Conservation (phyloP, 1,139 yeast genomes). For the Arxiozyma bovina region DNA sequence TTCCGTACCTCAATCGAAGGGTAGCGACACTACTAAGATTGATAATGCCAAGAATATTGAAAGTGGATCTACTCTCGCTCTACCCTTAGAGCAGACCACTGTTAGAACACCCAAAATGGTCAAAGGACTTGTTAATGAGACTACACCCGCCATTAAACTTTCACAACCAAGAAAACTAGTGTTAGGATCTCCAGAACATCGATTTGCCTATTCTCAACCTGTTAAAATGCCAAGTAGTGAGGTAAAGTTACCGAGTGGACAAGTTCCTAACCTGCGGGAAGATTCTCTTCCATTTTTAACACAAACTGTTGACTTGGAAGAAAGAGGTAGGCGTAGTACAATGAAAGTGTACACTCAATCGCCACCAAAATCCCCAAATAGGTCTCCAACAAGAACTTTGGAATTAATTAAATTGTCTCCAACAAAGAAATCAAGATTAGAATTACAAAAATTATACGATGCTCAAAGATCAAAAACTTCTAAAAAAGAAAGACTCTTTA, state of each 20-base stretch:
- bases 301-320: neutral
- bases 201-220: conserved; percentile 24
- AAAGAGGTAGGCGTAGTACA: conserved; percentile 25
- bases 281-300: conserved; percentile 11
- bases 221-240: conserved; percentile 3
- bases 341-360: conserved; percentile 28
- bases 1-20: neutral
- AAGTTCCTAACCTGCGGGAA: neutral
- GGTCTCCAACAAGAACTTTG: conserved; percentile 16
- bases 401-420: conserved; percentile 37
- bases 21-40: neutral
- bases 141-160: conserved; percentile 8
- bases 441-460: conserved; percentile 27
- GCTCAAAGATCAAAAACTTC: conserved; percentile 19
- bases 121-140: neutral
- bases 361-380: conserved; percentile 18
- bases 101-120: neutral
- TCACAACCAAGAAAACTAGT: conserved; percentile 23
- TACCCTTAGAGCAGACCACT: neutral
- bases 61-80: neutral
- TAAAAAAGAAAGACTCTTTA: conserved; percentile 49
- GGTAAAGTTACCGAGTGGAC: conserved; percentile 1
- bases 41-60: neutral
- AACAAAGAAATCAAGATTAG: conserved; percentile 29
- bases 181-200: conserved; percentile 21